phyloP scores from a whole-genome alignment of 441 rosid genomes.

The Gossypium gossypioides region DNA sequence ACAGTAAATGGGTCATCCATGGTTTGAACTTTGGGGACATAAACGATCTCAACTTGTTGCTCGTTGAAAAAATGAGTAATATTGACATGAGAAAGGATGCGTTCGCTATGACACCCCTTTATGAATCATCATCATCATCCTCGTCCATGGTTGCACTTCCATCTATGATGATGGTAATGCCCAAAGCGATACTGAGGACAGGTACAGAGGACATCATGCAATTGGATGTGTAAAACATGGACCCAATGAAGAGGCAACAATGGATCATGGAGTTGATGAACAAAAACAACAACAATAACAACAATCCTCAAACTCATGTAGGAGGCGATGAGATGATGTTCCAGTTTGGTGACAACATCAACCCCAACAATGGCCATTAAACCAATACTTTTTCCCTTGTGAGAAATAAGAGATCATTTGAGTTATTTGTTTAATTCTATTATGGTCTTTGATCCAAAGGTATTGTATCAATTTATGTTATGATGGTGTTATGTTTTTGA shows the following conservation, averaged over 20 bases:
- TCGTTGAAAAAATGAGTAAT: conserved; percentile 25
- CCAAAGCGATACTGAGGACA: background rate
- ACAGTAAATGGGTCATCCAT: conserved; percentile 2
- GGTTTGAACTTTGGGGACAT: conserved; percentile 22
- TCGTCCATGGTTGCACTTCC: background rate
- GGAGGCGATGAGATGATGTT: conserved; percentile 2
- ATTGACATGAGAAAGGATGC: conserved; percentile 13
- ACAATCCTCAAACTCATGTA: background rate
- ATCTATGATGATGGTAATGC: background rate
- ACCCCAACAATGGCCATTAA: background rate
- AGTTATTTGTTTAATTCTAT: background rate
- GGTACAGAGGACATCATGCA: background rate
- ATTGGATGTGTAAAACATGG: background rate
- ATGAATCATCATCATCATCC: background rate
- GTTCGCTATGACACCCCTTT: background rate
- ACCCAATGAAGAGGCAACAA: conserved; percentile 1
- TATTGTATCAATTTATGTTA: background rate
- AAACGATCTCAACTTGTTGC: background rate
- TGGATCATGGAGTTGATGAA: conserved; percentile 4
- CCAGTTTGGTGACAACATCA: background rate
- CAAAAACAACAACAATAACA: background rate
- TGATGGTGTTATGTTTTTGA: background rate
- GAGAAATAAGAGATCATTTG: background rate
- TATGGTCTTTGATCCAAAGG: background rate
- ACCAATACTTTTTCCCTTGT: background rate